Percentiles rank a stretch among this genome's conserved stretches.
Evolutionary conservation across 2,329 filamentous ascomycete genomes (phyloP).

Genomic region (Epichloe elymi): DNA sequence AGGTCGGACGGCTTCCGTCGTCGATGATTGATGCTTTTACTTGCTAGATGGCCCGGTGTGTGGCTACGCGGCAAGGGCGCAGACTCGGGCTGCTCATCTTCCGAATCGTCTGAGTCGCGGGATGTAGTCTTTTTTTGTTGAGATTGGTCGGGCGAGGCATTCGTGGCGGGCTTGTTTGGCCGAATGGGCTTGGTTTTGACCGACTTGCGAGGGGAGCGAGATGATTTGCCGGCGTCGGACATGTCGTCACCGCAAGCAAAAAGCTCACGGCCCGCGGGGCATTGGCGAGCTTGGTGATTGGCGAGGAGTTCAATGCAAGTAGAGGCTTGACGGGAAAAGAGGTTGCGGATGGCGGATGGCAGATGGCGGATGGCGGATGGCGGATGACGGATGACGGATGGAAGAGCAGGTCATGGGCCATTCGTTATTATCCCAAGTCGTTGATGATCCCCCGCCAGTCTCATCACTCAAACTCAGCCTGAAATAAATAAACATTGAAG

Average conservation of each 20-base stretch:
- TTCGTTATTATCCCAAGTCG: neutral
- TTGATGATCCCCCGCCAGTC: neutral
- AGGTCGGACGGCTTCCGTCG: constrained; percentile 38
- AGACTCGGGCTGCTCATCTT: constrained; percentile 22
- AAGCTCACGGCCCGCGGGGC: constrained; percentile 17
- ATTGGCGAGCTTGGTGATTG: neutral
- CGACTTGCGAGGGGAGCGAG: constrained; percentile 13
- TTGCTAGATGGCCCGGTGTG: constrained; percentile 47
- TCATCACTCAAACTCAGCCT: neutral
- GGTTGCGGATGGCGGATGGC: neutral
- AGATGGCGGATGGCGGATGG: neutral
- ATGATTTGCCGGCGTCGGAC: constrained; percentile 27
- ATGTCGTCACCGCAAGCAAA: constrained; percentile 20
- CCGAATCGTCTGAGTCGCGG: constrained; percentile 19
- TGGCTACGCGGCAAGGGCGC: constrained; percentile 40
- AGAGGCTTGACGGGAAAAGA: neutral
- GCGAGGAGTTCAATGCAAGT: neutral
- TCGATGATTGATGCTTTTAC: constrained; percentile 38
- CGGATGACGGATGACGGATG: no score
- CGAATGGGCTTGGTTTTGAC: constrained; percentile 19
- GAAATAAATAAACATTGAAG: no score
- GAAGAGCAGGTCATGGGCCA: neutral
- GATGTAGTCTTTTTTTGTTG: constrained; percentile 4
- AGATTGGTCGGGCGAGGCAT: constrained; percentile 10
- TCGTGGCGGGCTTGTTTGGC: constrained; percentile 4